Conservation (phyloP, 768 basidiomycete genomes). For the Krasilnikovozyma curviuscula region DNA sequence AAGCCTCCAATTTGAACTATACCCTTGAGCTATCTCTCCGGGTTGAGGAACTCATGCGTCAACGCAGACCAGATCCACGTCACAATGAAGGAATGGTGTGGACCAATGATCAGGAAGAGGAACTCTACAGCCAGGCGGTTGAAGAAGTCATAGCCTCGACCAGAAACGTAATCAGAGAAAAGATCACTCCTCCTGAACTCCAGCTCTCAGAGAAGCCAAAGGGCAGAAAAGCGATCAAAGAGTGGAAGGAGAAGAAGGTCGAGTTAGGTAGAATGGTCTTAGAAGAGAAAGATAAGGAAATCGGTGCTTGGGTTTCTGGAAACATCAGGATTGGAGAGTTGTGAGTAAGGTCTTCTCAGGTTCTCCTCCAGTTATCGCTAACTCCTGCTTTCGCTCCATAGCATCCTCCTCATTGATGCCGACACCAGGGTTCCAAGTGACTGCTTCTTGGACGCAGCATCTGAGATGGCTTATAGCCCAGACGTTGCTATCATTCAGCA, state of each 20-base stretch:
- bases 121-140: conserved; percentile 42
- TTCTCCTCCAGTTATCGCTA: too few relatives aligned
- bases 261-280: too few relatives aligned
- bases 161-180: too few relatives aligned
- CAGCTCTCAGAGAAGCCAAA: too few relatives aligned
- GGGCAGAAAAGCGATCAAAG: too few relatives aligned
- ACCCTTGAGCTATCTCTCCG: conserved; percentile 47
- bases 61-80: conserved; percentile 29
- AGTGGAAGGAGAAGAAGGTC: conserved; percentile 53
- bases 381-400: too few relatives aligned
- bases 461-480: conserved; percentile 58
- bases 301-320: conserved; percentile 50
- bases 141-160: too few relatives aligned
- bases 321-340: conserved; percentile 36
- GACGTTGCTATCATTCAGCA: conserved; percentile 79
- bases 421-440: conserved; percentile 30
- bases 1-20: conserved; percentile 80
- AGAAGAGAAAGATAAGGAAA: conserved; percentile 45
- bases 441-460: conserved; percentile 72
- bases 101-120: conserved; percentile 44
- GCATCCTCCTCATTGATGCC: background rate
- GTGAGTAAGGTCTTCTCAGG: too few relatives aligned
- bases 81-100: conserved; percentile 36
- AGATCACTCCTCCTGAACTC: too few relatives aligned
- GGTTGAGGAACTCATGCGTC: conserved; percentile 35